phyloP scores from a whole-genome alignment of 2,329 filamentous ascomycete species.

The Cladophialophora psammophila region DNA sequence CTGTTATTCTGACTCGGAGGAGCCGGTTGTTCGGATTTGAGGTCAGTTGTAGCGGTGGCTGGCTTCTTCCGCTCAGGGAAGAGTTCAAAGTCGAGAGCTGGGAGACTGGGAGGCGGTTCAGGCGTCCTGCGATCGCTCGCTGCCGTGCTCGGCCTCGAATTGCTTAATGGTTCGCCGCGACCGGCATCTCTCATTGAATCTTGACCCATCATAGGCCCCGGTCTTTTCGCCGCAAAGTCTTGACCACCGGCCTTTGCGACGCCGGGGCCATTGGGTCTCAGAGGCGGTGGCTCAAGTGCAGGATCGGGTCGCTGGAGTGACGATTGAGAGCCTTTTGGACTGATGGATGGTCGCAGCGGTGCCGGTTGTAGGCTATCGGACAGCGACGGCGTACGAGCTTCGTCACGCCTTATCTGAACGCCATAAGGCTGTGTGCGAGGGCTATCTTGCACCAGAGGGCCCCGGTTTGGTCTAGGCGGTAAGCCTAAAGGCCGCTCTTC shows the following conservation, averaged over 20 bases:
- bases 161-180: slow-evolving; percentile 17
- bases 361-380: slow-evolving; percentile 27
- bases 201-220: slow-evolving; percentile 23
- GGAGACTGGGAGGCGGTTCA: slow-evolving; percentile 26
- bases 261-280: slow-evolving; percentile 28
- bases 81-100: slow-evolving; percentile 26
- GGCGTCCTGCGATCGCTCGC: slow-evolving; percentile 27
- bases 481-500: slow-evolving; percentile 23
- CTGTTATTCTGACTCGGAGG: slow-evolving; percentile 44
- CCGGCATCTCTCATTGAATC: slow-evolving; percentile 23
- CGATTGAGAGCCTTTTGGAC: slow-evolving; percentile 32
- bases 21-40: slow-evolving; percentile 43
- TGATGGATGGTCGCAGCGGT: slow-evolving; percentile 31
- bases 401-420: slow-evolving; percentile 23
- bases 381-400: slow-evolving; percentile 29
- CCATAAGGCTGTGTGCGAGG: slow-evolving; percentile 30
- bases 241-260: slow-evolving; percentile 12
- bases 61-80: slow-evolving; percentile 32
- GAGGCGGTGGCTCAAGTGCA: slow-evolving; percentile 25
- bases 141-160: slow-evolving; percentile 32
- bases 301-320: slow-evolving; percentile 29
- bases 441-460: slow-evolving; percentile 16
- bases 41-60: slow-evolving; percentile 25
- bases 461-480: slow-evolving; percentile 22
- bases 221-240: slow-evolving; percentile 25